Percentiles rank a stretch among this genome's conserved stretches.
Conservation (phyloP, 73 alveolate genomes). For the Paramecium octaurelia region DNA sequence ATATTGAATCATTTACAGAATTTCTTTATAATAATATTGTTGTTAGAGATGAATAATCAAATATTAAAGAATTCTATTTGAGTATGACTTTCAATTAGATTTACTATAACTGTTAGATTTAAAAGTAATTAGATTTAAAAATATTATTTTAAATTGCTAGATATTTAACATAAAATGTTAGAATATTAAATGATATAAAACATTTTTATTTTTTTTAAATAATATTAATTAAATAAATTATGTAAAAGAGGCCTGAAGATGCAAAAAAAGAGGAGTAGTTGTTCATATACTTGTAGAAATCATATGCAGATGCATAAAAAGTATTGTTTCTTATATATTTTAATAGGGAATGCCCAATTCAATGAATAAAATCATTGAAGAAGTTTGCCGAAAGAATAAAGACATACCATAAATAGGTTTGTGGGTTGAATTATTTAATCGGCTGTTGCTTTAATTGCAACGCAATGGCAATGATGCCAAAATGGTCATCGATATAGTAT, state of each 20-base stretch:
- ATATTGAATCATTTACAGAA: background rate
- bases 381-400: slow-evolving; percentile 26
- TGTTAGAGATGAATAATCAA: background rate
- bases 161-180: background rate
- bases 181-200: background rate
- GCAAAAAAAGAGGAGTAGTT: slow-evolving; percentile 4
- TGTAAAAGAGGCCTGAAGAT: slow-evolving; percentile 30
- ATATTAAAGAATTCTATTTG: background rate
- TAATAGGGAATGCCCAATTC: background rate
- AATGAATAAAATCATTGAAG: slow-evolving; percentile 37
- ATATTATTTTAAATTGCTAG: background rate
- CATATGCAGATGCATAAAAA: slow-evolving; percentile 16
- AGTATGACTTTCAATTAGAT: background rate
- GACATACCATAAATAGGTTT: background rate
- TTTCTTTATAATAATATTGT: background rate
- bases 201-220: background rate
- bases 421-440: slow-evolving; percentile 22
- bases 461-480: slow-evolving; percentile 12
- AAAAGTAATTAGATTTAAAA: background rate
- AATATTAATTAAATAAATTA: background rate
- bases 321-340: background rate
- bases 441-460: background rate
- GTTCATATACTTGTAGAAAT: background rate
- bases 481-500: slow-evolving; percentile 46
- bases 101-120: background rate